Evolutionary conservation across 225 moss, liverwort and hornwort species (phyloP).

Genomic region (Marchantia paleacea): DNA sequence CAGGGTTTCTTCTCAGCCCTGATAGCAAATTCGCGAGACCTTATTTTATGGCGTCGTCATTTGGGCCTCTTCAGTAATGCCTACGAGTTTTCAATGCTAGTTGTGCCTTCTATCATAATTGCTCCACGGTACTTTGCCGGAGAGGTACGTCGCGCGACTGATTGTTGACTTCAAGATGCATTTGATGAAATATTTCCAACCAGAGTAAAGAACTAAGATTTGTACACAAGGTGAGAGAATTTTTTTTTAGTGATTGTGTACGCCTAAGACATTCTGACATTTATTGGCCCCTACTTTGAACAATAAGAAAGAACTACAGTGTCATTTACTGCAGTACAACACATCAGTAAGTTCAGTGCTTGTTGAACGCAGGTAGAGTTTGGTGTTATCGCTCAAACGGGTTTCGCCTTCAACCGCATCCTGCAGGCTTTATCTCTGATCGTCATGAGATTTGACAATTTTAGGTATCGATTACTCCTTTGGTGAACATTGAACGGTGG

Average conservation of each 20-base stretch:
- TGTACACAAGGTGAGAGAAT: no score
- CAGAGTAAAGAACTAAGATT: no score
- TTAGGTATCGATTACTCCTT: constrained; percentile 46
- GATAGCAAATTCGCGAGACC: constrained; percentile 68
- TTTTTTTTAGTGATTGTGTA: no score
- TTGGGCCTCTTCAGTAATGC: constrained; percentile 81
- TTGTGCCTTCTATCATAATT: constrained; percentile 88
- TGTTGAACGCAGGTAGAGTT: constrained; percentile 67
- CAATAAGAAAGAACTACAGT: no score
- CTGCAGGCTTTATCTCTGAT: constrained; percentile 83
- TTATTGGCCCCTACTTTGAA: no score
- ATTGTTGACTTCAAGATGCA: no score
- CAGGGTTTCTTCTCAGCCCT: constrained; percentile 76
- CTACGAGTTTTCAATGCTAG: constrained; percentile 88
- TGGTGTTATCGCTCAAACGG: constrained; percentile 91
- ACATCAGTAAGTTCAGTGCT: neutral
- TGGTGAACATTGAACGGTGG: neutral
- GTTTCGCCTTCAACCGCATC: constrained; percentile 89
- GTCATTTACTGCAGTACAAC: no score
- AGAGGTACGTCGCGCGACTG: constrained; percentile 46
- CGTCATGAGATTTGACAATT: constrained; percentile 80
- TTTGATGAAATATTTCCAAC: no score
- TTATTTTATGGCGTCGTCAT: constrained; percentile 86
- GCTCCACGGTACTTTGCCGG: constrained; percentile 96
- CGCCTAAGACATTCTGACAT: no score